Percentiles rank a stretch among this genome's conserved stretches.
Evolutionary conservation across 2,329 filamentous ascomycete genomes (phyloP).

Genomic region (Metarhizium anisopliae): DNA sequence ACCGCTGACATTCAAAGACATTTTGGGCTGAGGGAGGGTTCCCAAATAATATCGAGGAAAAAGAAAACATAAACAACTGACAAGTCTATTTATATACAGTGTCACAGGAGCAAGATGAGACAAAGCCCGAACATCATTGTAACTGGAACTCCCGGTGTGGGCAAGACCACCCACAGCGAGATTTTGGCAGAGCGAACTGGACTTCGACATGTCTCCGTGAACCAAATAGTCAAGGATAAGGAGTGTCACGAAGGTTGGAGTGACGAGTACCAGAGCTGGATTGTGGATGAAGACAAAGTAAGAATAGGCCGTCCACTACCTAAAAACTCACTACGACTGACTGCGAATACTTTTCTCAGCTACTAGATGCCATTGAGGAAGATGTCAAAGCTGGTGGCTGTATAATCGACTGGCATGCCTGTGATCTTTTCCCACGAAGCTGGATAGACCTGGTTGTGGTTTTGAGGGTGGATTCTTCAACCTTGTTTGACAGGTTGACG

Average conservation of each 20-base stretch:
- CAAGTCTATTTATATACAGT: background rate
- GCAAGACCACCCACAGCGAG: slow-evolving; percentile 90
- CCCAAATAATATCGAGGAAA: background rate
- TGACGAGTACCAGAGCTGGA: slow-evolving; percentile 76
- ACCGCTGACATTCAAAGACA: background rate
- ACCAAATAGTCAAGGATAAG: slow-evolving; percentile 83
- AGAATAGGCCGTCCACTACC: slow-evolving; percentile 9
- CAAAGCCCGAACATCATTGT: slow-evolving; percentile 79
- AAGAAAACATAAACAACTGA: background rate
- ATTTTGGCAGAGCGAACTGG: slow-evolving; percentile 66
- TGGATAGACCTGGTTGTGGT: slow-evolving; percentile 97
- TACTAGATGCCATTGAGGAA: slow-evolving; percentile 83
- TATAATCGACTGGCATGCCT: slow-evolving; percentile 97
- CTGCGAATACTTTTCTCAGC: slow-evolving; percentile 29
- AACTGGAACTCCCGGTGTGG: slow-evolving; percentile 90
- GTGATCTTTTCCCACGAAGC: slow-evolving; percentile 84
- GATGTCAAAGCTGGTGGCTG: slow-evolving; percentile 70
- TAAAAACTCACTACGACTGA: slow-evolving; percentile 8
- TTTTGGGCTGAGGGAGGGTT: background rate
- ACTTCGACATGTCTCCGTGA: slow-evolving; percentile 77
- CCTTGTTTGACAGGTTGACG: slow-evolving; percentile 76
- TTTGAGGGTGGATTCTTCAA: slow-evolving; percentile 67
- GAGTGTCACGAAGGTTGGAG: slow-evolving; percentile 83
- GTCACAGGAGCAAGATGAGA: slow-evolving; percentile 27
- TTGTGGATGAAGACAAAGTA: slow-evolving; percentile 95